Evolutionary conservation across 495 filamentous ascomycete genomes (phyloP).

Genomic region (Tetracladium marchalianum): DNA sequence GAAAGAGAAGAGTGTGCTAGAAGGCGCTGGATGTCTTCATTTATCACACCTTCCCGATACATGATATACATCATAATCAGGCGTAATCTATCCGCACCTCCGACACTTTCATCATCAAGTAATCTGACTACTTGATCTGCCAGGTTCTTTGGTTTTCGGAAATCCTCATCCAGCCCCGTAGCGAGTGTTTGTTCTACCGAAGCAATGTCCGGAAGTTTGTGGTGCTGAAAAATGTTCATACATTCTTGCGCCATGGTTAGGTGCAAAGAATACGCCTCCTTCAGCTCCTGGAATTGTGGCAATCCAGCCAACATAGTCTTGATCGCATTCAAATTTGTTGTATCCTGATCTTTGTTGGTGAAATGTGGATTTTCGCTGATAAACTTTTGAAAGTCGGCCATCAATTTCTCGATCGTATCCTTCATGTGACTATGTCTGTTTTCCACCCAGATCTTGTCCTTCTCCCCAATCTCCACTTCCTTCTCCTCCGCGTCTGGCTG

Average conservation of each 20-base stretch:
- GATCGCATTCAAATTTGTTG: conserved; percentile 77
- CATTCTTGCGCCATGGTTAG: conserved; percentile 97
- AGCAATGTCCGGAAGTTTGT: conserved; percentile 79
- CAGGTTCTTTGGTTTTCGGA: conserved; percentile 79
- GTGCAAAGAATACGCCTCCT: conserved; percentile 90
- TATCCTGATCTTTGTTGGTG: conserved; percentile 55
- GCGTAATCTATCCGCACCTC: conserved; percentile 64
- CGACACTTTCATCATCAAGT: conserved; percentile 68
- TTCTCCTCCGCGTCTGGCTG: conserved; percentile 58
- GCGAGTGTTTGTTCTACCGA: conserved; percentile 76
- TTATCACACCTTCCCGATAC: conserved; percentile 78
- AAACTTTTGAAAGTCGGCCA: conserved; percentile 86
- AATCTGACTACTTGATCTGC: conserved; percentile 77
- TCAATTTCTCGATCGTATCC: conserved; percentile 88
- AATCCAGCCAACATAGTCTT: conserved; percentile 94
- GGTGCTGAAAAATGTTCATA: conserved; percentile 80
- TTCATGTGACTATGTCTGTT: conserved; percentile 96
- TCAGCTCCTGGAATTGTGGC: conserved; percentile 88
- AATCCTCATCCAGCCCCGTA: conserved; percentile 89
- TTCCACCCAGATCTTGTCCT: conserved; percentile 87
- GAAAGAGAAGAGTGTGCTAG: conserved; percentile 76
- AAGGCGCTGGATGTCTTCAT: conserved; percentile 75
- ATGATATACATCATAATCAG: conserved; percentile 79
- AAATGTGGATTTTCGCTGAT: conserved; percentile 91
- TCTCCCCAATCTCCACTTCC: conserved; percentile 81